Evolutionary conservation across 306 rosid species (phyloP).

Genomic region (Ochetophila trinervis): DNA sequence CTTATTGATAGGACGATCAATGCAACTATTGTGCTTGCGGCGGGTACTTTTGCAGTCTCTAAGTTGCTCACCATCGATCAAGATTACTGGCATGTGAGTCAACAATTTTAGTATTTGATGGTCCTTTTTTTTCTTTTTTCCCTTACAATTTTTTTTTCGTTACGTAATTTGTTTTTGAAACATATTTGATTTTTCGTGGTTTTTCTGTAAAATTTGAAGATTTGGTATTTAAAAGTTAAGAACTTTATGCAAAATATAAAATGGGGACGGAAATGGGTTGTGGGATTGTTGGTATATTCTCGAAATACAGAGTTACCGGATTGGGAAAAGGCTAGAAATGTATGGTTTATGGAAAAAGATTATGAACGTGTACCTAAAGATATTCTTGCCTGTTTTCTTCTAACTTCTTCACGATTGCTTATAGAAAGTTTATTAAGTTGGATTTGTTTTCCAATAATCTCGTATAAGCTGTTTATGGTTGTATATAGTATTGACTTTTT

Average conservation of each 20-base stretch:
- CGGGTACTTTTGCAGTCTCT: conserved; percentile 77
- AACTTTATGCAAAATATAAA: background rate
- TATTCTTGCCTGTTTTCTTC: background rate
- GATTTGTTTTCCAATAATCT: background rate
- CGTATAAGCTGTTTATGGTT: background rate
- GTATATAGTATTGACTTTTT: background rate
- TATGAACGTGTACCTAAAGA: conserved; percentile 7
- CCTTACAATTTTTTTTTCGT: background rate
- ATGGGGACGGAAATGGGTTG: no score
- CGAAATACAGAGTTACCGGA: no score
- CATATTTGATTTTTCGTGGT: background rate
- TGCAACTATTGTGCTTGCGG: conserved; percentile 73
- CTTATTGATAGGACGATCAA: conserved; percentile 72
- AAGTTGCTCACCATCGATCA: conserved; percentile 85
- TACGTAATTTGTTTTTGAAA: background rate
- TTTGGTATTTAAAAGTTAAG: background rate
- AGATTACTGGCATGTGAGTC: conserved; percentile 96
- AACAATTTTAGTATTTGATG: background rate
- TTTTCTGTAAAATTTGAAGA: background rate
- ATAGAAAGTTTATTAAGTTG: background rate
- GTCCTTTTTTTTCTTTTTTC: background rate
- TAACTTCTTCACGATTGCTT: background rate
- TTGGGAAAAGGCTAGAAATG: background rate
- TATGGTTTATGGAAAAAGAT: background rate
- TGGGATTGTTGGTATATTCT: no score